Evolutionary conservation across 345 rosid genomes (phyloP).

Genomic region (Abelmoschus esculentus): DNA sequence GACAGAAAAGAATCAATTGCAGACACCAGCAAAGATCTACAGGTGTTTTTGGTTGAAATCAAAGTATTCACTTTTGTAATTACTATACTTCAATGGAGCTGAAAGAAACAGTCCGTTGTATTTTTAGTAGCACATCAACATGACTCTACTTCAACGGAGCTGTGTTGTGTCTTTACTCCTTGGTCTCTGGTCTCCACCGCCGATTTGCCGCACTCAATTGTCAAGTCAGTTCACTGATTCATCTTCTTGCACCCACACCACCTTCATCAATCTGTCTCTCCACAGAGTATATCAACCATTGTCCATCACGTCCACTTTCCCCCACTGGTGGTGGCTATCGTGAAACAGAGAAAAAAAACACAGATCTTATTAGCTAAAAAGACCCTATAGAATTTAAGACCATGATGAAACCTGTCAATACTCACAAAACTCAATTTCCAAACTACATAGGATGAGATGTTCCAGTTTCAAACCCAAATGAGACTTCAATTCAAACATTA

Average conservation of each 20-base stretch:
- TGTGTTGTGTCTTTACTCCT: neutral
- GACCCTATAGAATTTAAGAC: neutral
- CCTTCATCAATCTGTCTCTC: neutral
- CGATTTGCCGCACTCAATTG: neutral
- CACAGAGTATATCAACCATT: neutral
- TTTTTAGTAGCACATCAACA: neutral
- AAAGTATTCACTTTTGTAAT: neutral
- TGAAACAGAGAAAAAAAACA: constrained; percentile 19
- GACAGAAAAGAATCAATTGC: neutral
- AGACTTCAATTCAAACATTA: neutral
- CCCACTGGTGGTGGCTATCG: constrained; percentile 15
- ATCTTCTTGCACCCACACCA: neutral
- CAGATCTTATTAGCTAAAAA: neutral
- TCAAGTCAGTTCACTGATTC: neutral
- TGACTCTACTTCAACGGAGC: neutral
- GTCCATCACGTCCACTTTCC: neutral
- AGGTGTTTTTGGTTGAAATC: neutral
- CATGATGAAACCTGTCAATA: neutral
- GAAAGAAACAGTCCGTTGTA: neutral
- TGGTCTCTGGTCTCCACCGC: neutral
- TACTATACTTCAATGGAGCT: neutral
- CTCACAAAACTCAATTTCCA: neutral
- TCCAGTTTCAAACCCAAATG: neutral
- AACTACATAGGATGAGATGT: neutral
- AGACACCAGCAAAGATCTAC: neutral